Evolutionary conservation across 176 grass and related monocot species (phyloP).

Genomic region (Stipa capillata): DNA sequence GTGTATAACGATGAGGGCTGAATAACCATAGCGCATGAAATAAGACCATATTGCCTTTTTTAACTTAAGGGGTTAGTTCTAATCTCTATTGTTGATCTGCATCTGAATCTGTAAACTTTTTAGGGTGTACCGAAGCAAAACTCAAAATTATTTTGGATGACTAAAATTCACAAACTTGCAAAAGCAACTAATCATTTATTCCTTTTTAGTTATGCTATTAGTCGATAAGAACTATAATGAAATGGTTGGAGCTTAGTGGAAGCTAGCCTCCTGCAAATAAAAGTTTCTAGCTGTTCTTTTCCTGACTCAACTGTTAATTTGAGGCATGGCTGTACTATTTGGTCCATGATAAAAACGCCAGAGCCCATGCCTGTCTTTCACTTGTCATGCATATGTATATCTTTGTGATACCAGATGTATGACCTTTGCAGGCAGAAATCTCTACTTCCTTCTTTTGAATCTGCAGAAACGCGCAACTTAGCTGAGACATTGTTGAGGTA

Average conservation of each 20-base stretch:
- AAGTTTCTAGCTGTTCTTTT: not conserved
- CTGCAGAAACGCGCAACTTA: slow-evolving; percentile 76
- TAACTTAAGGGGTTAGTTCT: too few species aligned
- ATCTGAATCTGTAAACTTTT: too few species aligned
- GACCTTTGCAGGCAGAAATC: slow-evolving; percentile 54
- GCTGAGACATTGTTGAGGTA: slow-evolving; percentile 83
- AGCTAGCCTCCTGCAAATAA: not conserved
- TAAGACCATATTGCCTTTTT: too few species aligned
- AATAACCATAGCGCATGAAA: too few species aligned
- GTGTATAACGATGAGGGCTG: too few species aligned
- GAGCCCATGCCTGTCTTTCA: not conserved
- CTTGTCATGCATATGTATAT: not conserved
- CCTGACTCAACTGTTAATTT: not conserved
- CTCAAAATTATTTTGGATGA: too few species aligned
- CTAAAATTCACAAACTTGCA: not conserved
- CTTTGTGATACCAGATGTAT: not conserved
- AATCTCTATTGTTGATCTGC: too few species aligned
- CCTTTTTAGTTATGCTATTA: not conserved
- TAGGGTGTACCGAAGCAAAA: too few species aligned
- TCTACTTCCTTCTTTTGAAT: slow-evolving; percentile 90
- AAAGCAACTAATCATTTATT: not conserved
- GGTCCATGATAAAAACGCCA: not conserved
- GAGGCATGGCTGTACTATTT: not conserved
- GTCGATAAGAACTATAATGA: not conserved
- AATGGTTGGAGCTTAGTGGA: not conserved